phyloP scores from a whole-genome alignment of 306 rosid genomes.

The Pyrus pyrifolia region DNA sequence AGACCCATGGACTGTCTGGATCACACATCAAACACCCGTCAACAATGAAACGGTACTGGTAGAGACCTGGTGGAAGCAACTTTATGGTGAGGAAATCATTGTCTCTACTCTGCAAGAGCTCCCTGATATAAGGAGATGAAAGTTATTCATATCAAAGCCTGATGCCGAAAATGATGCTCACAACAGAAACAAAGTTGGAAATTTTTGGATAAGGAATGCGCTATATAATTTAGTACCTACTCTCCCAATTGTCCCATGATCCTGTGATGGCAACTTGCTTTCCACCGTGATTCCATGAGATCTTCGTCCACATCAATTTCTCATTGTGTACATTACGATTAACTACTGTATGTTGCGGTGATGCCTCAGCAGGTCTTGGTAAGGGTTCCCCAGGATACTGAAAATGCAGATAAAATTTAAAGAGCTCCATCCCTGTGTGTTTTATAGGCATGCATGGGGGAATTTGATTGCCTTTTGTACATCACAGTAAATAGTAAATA shows the following conservation, averaged over 20 bases:
- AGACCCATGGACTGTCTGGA: slow-evolving; percentile 59
- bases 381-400: slow-evolving; percentile 36
- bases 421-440: not conserved
- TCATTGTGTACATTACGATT: slow-evolving; percentile 26
- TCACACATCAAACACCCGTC: slow-evolving; percentile 67
- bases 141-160: slow-evolving; percentile 13
- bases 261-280: slow-evolving; percentile 55
- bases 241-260: slow-evolving; percentile 89
- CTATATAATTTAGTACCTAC: slow-evolving; percentile 32
- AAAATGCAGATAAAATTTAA: slow-evolving; percentile 22
- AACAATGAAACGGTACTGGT: slow-evolving; percentile 65
- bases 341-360: slow-evolving; percentile 24
- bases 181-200: slow-evolving; percentile 7
- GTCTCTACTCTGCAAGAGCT: slow-evolving; percentile 42
- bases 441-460: not conserved
- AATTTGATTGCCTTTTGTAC: not conserved
- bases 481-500: not conserved
- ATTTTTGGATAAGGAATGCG: not conserved
- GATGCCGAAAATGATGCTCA: not conserved
- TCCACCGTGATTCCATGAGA: slow-evolving; percentile 73
- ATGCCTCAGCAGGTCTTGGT: slow-evolving; percentile 22
- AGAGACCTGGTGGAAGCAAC: slow-evolving; percentile 56
- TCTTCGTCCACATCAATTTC: slow-evolving; percentile 33
- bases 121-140: slow-evolving; percentile 43
- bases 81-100: slow-evolving; percentile 35